Evolutionary conservation across 164 flowering plant genomes (phyloP), one percentile per base, ranked within the genome.

Genomic region (Saururus chinensis): DNA sequence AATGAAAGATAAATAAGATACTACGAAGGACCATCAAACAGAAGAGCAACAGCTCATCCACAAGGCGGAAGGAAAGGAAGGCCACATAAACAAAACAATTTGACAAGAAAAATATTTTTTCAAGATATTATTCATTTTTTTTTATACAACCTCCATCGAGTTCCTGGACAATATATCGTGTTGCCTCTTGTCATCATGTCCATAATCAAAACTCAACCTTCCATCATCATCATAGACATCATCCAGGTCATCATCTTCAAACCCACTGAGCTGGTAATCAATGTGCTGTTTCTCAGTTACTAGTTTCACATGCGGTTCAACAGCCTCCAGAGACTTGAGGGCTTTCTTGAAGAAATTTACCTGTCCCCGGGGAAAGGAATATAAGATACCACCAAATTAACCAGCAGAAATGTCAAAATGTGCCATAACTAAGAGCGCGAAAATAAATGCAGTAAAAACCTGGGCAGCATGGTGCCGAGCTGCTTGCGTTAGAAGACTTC

Each of bases 381-480:
- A 45, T 51, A 63, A 17, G 59, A 67, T 64, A 53, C 30, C 56
- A 41, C 22, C 22, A 48, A 20, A 52, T 26, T 35, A 59, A 40
- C 21, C 42, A 17, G 25, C 53, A 26, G 11, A 54, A 22, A 22
- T 22, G 11, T 21, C 5, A 22, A 54, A 54, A 9, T 7, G 14
- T 19, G 0, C 22, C 57, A 20, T 20, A 54, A 21, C 4, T 22
- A 30, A 30, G 37, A 30, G 37, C 6, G n/a, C 6, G 37, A 30
- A 30, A 30, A 30, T 30, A 2, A 2, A 6, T 2, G 6, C 2
- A 30, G 57, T 13, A n/a, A 37, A 66, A 73, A 92, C 98, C 93
- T 89, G 96, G 60, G 98, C 93, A 71, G 93, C 96, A 81, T 92
- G 93, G 69, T 92, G 98, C 41, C 98, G 79, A 62, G 91, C 85